Evolutionary conservation across 2,329 filamentous ascomycete species (phyloP).

Genomic region (Daldinia sp.): DNA sequence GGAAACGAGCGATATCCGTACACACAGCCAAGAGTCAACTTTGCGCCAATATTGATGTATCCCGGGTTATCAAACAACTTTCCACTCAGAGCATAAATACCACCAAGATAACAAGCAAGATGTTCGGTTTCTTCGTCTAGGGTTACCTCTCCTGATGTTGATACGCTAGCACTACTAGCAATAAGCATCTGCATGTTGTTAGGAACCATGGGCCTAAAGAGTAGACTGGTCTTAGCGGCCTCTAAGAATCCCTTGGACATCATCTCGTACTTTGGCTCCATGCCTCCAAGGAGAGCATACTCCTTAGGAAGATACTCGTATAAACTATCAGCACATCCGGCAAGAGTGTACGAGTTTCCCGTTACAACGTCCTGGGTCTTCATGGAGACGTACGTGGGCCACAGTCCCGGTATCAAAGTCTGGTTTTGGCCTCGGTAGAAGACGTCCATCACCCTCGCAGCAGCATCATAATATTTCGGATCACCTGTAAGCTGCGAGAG

Average conservation of each 20-base stretch:
- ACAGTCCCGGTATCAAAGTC: conserved; percentile 78
- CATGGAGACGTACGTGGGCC: conserved; percentile 75
- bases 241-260: conserved; percentile 64
- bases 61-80: conserved; percentile 67
- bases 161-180: conserved; percentile 64
- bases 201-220: conserved; percentile 75
- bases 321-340: conserved; percentile 56
- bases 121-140: conserved; percentile 63
- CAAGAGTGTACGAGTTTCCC: conserved; percentile 54
- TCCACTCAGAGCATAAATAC: conserved; percentile 76
- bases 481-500: conserved; percentile 80
- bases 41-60: conserved; percentile 67
- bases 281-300: conserved; percentile 74
- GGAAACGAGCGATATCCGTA: conserved; percentile 70
- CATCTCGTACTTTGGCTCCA: conserved; percentile 54
- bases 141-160: conserved; percentile 44
- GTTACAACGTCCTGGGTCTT: conserved; percentile 59
- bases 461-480: conserved; percentile 79
- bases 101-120: conserved; percentile 77
- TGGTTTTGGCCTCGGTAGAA: conserved; percentile 73
- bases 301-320: conserved; percentile 73
- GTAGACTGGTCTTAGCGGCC: conserved; percentile 70
- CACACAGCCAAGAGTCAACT: conserved; percentile 72
- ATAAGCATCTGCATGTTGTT: conserved; percentile 70
- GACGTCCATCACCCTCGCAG: conserved; percentile 74